Evolutionary conservation across 495 filamentous ascomycete species (phyloP), one percentile per base, ranked within the genome.

Genomic region (Podospora pseudoanserina): DNA sequence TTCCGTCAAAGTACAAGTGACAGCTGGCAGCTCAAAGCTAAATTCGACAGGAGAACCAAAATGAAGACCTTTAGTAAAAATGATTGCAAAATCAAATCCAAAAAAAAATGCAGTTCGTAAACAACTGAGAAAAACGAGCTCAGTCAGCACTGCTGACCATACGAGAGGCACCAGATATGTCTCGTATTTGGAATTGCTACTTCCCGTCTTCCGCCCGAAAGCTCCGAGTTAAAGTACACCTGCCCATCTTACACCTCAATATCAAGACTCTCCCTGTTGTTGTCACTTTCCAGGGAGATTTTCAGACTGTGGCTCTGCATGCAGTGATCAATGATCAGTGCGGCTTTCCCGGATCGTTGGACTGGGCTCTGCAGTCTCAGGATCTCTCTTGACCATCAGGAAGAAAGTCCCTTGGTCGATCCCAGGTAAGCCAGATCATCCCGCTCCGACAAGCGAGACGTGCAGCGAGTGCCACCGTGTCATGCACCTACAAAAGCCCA

Each of bases 381-480:
- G 18, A 58, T 58, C 55, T 49, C 55, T 58, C 55, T 15, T 11
- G 9, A 49, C 39, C 55, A 26, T 23, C 55, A 58, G 55, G 23
- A 58, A 58, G 23, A 26, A 58, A 26, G 11, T 23, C 55, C 55
- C 55, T 58, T 58, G 55, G 55, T 18, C 55, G 55, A 58, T 58
- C 55, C 55, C 23, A 58, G 55, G 23, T 26, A 19, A 58, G 16
- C 28, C 59, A 61, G 59, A 61, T 61, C 28, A 27, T 26, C 59
- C 59, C 59, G 20, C 59, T 61, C 59, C 16, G 28, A 32, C 59
- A 26, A 61, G 20, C 27, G 59, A 28, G 23, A 34, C 27, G 26
- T 62, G 60, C 60, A 15, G 23, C 30, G 9, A 32, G 61, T 63
- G 61, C 28, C 61, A 63, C 61, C 61, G 61, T 63, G 61, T 63